Evolutionary conservation across 2,329 filamentous ascomycete species (phyloP), one percentile per base, ranked within the genome.

Genomic region (Pyrenochaeta sp.): DNA sequence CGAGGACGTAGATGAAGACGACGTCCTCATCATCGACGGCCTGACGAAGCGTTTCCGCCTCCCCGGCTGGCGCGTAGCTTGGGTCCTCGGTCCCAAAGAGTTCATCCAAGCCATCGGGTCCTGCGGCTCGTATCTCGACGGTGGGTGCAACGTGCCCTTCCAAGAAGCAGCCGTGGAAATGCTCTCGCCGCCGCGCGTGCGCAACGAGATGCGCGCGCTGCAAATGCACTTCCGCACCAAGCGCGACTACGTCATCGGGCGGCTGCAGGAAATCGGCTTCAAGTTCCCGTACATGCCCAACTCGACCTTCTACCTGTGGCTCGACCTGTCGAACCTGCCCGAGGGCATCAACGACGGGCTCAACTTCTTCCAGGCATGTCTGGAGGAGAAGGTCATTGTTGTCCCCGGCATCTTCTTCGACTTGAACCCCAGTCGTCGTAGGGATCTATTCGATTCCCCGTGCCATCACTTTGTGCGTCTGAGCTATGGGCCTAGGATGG

Each of bases 351-450:
- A 88, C 47, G 93, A 97, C 69, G 93, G 93, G 7, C 78, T 97
- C 64, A 96, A 96, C 77, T 97, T 97, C 81, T 96, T 97, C 84
- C 85, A 94, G 70, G 91, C 91, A 20, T 94, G 94, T 67, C 77
- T 97, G 30, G 85, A 89, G 65, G 91, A 96, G 78, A 95, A 95
- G 80, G 90, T 95, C 57, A 96, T 96, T 65, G 91, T 96, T 13
- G 93, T 97, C 4, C 93, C 93, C 0, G 93, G 93, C 48, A 97
- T 97, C 72, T 97, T 97, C 81, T 97, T 97, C 71, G 93, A 97
- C 65, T 75, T 97, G 54, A 97, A 97, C 76, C 93, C 93, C 3
- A 87, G 88, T 23, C 88, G 90, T 71, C 82, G 93, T 55, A 82
- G 93, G 68, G 93, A 97, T 72, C 74, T 97, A 58, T 97, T 97